Evolutionary conservation across 2,329 filamentous ascomycete genomes (phyloP), one percentile per base, ranked within the genome.

Genomic region (Escovopsis sp.): DNA sequence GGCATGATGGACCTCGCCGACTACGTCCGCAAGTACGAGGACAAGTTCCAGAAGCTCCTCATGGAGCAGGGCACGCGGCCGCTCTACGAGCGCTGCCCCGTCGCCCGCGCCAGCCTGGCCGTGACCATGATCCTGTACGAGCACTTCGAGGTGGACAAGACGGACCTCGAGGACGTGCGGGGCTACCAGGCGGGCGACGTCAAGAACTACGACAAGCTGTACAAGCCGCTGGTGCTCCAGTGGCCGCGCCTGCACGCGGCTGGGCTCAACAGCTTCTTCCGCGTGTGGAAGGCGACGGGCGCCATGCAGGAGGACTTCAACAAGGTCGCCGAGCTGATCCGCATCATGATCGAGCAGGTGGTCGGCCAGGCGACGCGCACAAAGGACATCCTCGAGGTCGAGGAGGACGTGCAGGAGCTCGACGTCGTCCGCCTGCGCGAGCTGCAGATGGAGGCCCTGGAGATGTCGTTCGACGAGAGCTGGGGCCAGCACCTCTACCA

Each of bases 1-100:
- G 91, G 91, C 25, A 85, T 98, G 76, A 96, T 98, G 88, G 91
- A 98, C 58, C 63, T 98, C 53, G 85, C 87, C 2, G 88, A 96
- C 59, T 98, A 86, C 57, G 86, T 94, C 39, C 76, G 83, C 54
- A 94, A 87, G 57, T 81, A 94, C 55, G 86, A 94, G 58, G 88
- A 95, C 56, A 77, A 78, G 10, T 96, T 94, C 51, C 88, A 94
- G 57, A 95, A 94, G 63, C 70, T 94, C 51, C 65, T 98, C 13
- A 67, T 95, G 31, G 91, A 98, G 61, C 91, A 98, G 61, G 81
- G 84, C 4, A 77, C 80, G 7, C 77, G 78, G 53, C 74, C 83
- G 2, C 53, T 74, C 16, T 67, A 76, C 40, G 76, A 86, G 56
- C 76, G 89, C 32, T 95, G 88, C 57, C 91, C 91, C 1, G 72